Evolutionary conservation across 1,284 basidiomycete species (phyloP).

Genomic region (Tylopilus sp.): DNA sequence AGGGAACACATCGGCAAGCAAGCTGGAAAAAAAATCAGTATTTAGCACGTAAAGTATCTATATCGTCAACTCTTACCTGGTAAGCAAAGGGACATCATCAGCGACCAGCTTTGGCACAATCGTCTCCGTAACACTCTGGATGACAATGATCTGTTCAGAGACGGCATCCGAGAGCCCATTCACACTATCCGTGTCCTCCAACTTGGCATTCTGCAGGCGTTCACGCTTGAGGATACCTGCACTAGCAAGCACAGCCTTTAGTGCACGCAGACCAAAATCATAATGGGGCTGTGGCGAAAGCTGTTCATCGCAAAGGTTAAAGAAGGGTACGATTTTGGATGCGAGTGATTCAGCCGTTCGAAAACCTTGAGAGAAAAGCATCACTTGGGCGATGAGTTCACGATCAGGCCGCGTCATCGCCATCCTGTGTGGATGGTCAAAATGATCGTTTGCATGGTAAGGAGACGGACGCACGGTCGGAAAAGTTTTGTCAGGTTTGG

Average conservation of each 20-base stretch:
- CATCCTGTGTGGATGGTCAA: conserved; percentile 58
- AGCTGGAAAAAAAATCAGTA: conserved; percentile 42
- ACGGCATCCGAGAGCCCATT: conserved; percentile 63
- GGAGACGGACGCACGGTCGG: conserved; percentile 62
- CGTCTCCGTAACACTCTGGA: conserved; percentile 99
- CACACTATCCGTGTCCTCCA: conserved; percentile 44
- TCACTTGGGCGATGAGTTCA: conserved; percentile 98
- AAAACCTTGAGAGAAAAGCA: conserved; percentile 99
- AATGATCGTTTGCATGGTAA: neutral
- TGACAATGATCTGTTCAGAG: conserved; percentile 94
- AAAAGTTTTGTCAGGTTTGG: conserved; percentile 97
- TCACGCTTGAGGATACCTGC: conserved; percentile 98
- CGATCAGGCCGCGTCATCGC: conserved; percentile 99
- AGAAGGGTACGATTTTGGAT: conserved; percentile 98
- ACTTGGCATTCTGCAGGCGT: conserved; percentile 56
- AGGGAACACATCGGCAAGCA: conserved; percentile 97
- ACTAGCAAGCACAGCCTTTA: conserved; percentile 95
- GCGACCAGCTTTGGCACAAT: conserved; percentile 98
- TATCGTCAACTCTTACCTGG: conserved; percentile 53
- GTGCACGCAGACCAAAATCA: conserved; percentile 96
- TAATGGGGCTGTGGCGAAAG: conserved; percentile 98
- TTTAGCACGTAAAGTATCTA: conserved; percentile 7
- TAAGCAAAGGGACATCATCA: conserved; percentile 93
- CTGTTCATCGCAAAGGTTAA: conserved; percentile 97
- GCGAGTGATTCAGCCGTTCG: conserved; percentile 94